phyloP scores from a whole-genome alignment of 2,329 filamentous ascomycete genomes.

The Fusarium irregulare region DNA sequence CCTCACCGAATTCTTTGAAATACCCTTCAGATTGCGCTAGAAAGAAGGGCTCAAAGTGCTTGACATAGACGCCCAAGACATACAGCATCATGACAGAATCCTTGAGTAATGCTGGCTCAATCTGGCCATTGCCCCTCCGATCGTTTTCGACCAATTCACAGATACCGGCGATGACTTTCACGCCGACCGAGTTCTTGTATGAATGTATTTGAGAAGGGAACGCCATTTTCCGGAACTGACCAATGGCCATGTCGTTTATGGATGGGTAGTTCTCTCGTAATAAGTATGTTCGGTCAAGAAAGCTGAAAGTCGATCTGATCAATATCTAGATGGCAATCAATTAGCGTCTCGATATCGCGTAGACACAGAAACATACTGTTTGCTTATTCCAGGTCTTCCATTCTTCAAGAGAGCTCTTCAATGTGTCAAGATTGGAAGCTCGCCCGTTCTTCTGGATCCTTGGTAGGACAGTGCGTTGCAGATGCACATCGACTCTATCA shows the following conservation, averaged over 20 bases:
- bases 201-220: constrained; percentile 52
- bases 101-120: constrained; percentile 74
- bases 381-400: constrained; percentile 86
- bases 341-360: constrained; percentile 8
- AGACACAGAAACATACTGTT: constrained; percentile 64
- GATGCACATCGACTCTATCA: constrained; percentile 73
- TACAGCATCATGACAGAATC: constrained; percentile 85
- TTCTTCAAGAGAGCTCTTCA: constrained; percentile 65
- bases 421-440: constrained; percentile 68
- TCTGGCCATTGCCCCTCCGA: constrained; percentile 66
- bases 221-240: constrained; percentile 75
- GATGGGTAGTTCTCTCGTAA: constrained; percentile 76
- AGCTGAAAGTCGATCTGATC: constrained; percentile 91
- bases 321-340: constrained; percentile 64
- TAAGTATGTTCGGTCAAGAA: constrained; percentile 89
- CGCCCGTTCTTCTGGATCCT: constrained; percentile 63
- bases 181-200: constrained; percentile 41
- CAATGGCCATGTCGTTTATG: constrained; percentile 83
- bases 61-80: constrained; percentile 83
- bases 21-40: constrained; percentile 75
- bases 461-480: constrained; percentile 70
- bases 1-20: constrained; percentile 75
- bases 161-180: constrained; percentile 62
- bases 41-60: constrained; percentile 81
- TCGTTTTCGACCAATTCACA: constrained; percentile 82